phyloP scores from a whole-genome alignment of 2,329 filamentous ascomycete species.

The Ophiostoma novo-ulmi region DNA sequence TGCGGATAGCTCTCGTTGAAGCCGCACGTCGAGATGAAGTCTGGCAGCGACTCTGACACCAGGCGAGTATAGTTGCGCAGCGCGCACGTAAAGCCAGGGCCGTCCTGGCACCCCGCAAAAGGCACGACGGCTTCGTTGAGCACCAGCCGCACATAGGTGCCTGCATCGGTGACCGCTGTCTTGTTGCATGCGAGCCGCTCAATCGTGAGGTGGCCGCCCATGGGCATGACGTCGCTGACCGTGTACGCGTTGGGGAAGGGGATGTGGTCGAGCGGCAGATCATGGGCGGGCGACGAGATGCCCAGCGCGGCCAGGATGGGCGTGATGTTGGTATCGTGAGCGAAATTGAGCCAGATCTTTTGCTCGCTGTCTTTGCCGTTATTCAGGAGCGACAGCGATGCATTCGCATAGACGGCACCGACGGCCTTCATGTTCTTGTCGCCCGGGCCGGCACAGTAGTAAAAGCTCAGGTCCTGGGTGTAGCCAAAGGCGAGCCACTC shows the following conservation, averaged over 20 bases:
- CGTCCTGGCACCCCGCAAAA: constrained; percentile 48
- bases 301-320: constrained; percentile 25
- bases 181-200: constrained; percentile 53
- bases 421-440: constrained; percentile 26
- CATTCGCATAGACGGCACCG: constrained; percentile 25
- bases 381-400: constrained; percentile 22
- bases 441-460: constrained; percentile 59
- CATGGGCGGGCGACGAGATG: constrained; percentile 10
- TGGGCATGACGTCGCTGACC: constrained; percentile 46
- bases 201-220: constrained; percentile 62
- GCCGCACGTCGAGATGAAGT: constrained; percentile 25
- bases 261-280: constrained; percentile 45
- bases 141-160: constrained; percentile 50
- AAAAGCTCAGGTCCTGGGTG: constrained; percentile 62
- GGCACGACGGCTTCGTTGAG: constrained; percentile 62
- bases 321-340: constrained; percentile 27
- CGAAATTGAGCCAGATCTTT: constrained; percentile 23
- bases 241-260: constrained; percentile 31
- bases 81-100: constrained; percentile 50
- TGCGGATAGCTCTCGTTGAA: constrained; percentile 24
- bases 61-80: constrained; percentile 44
- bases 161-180: constrained; percentile 13
- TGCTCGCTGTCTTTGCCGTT: constrained; percentile 19
- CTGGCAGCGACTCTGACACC: constrained; percentile 32
- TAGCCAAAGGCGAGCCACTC: constrained; percentile 63